Base-by-base conservation (phyloP, 768 basidiomycete species). In the Naganishia onofrii region DNA sequence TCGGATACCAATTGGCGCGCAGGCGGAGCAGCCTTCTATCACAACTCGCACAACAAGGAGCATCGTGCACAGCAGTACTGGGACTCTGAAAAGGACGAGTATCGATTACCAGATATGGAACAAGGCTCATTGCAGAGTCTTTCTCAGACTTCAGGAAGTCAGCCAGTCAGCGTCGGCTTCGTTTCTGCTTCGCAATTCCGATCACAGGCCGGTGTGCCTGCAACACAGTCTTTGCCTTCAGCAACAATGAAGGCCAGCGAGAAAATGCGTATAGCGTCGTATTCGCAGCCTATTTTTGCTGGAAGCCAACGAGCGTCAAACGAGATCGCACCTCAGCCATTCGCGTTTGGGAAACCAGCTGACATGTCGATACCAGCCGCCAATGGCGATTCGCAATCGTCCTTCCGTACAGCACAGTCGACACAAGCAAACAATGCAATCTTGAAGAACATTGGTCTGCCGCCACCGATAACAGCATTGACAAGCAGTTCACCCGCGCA, bases 61-160 rank as follows among this genome's bases (percentile, higher is more conserved):
- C 53, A 68, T 21, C 56, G 71, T 15, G 71, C 71, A 19, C 46
- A 77, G 26, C 76, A 80, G 56, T 80, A 80, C 72, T 80, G 79
- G 79, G 71, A 76, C 5, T 78, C 78, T 3, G 78, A 78, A 1
- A n/a, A 32, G n/a, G 79, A 80, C 71, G 79, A 80, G 44, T 80
- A 80, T 63, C 77, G 73, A 31, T 66, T 80, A 13, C 76, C 79
- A 4, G 75, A 71, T 42, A 68, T 68, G 67, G 36, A 58, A 10
- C 31, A 54, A 4, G 67, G 48, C 21, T 28, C 57, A 36, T 38
- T 58, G 57, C 4, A 19, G 23, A 58, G 57, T 13, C n/a, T 46
- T 23, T 55, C 38, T 21, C 72, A 46, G 31, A 38, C 51, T 23
- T 15, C 32, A 23, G 48, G 48, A 3, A 63, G 60, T 63, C 38